These are phyloP conservation scores for Phaseolus coccineus DNA, from an alignment of 331 rosid genomes.

Conservation along the genomic window DNA sequence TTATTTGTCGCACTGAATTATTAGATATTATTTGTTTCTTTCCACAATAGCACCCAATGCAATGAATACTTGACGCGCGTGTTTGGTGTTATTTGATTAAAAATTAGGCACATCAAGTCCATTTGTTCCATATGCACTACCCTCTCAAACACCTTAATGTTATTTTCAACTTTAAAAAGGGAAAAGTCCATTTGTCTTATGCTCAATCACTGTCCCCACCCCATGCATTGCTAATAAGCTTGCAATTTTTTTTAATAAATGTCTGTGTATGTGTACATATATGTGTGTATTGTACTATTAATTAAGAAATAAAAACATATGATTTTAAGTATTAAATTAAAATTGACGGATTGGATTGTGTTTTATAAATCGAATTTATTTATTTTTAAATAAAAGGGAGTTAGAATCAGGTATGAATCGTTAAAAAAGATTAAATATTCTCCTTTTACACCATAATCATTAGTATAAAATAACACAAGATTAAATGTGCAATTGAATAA, in stretches of 20 bases:
- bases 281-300: too few relatives aligned
- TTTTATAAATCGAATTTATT: too few relatives aligned
- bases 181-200: constrained; percentile 33
- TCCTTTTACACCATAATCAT: too few relatives aligned
- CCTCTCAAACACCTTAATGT: background rate
- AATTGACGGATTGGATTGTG: too few relatives aligned
- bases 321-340: too few relatives aligned
- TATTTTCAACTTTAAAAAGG: constrained; percentile 1
- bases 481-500: background rate
- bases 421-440: too few relatives aligned
- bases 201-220: constrained; percentile 38
- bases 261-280: too few relatives aligned
- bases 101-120: background rate
- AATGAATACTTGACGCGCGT: constrained; percentile 16
- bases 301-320: too few relatives aligned
- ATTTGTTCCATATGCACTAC: constrained; percentile 7
- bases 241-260: background rate
- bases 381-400: background rate
- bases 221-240: background rate
- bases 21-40: constrained; percentile 26
- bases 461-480: too few relatives aligned
- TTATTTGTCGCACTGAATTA: constrained; percentile 46
- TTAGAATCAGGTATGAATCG: background rate
- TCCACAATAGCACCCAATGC: background rate
- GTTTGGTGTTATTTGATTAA: background rate